Evolutionary conservation across 2,329 filamentous ascomycete genomes (phyloP).

Genomic region (Penicillium fuscoglaucum): DNA sequence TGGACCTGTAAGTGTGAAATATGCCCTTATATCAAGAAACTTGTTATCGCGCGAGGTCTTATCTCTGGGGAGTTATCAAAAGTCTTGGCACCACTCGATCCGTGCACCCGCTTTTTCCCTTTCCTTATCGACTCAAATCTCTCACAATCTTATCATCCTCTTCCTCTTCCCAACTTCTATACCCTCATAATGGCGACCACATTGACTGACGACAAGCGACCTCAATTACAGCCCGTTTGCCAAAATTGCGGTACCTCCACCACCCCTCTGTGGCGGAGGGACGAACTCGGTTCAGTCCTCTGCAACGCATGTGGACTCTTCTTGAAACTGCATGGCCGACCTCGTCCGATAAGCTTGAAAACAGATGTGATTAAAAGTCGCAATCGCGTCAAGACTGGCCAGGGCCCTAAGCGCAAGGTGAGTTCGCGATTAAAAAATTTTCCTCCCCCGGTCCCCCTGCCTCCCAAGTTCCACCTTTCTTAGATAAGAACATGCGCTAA

Average conservation of each 20-base stretch:
- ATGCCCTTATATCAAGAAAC: constrained; percentile 5
- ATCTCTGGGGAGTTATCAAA: constrained; percentile 26
- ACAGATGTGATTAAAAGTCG: constrained; percentile 99
- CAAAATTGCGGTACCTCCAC: constrained; percentile 96
- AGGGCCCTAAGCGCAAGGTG: constrained; percentile 83
- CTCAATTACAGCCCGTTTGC: constrained; percentile 84
- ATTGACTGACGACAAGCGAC: constrained; percentile 52
- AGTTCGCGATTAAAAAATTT: constrained; percentile 33
- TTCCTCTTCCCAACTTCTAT: constrained; percentile 20
- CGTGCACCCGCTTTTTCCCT: constrained; percentile 37
- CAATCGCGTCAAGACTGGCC: constrained; percentile 89
- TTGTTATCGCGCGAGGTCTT: constrained; percentile 25
- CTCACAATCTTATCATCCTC: constrained; percentile 45
- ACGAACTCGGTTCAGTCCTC: constrained; percentile 91
- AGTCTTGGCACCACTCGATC: constrained; percentile 41
- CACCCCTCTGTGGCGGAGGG: constrained; percentile 94
- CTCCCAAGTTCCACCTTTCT: constrained; percentile 9
- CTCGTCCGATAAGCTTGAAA: constrained; percentile 93
- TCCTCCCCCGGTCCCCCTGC: constrained; percentile 6
- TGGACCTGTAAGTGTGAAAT: constrained; percentile 42
- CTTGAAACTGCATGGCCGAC: constrained; percentile 90
- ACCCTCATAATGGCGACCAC: constrained; percentile 45
- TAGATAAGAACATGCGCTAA: constrained; percentile 31
- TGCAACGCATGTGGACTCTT: constrained; percentile 99
- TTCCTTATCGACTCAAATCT: constrained; percentile 52